A percentile compares a stretch with the other conserved stretches of the same genome.
Evolutionary conservation across 169 alveolate genomes (phyloP).

Genomic region (Blepharisma undulans): DNA sequence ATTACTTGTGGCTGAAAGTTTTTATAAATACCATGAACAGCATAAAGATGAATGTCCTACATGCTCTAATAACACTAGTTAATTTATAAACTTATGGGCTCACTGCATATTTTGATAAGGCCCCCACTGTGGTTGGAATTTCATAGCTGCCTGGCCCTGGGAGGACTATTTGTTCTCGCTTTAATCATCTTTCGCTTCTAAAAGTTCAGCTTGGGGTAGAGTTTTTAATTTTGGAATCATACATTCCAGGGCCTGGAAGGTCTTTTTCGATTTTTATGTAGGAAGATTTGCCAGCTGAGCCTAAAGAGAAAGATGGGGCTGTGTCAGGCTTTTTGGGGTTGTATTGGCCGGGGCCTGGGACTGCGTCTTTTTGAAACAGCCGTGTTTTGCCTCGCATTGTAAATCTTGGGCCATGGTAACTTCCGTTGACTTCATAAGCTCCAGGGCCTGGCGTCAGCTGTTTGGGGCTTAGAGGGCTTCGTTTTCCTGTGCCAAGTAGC

Average conservation of each 20-base stretch:
- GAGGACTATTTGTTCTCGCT: background rate
- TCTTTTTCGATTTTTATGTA: background rate
- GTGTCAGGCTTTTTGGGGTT: background rate
- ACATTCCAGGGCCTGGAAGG: slow-evolving; percentile 4
- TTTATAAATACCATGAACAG: slow-evolving; percentile 77
- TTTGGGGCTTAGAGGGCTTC: background rate
- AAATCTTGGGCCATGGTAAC: background rate
- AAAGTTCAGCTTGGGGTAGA: background rate
- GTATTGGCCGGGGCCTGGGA: slow-evolving; percentile 26
- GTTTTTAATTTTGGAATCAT: background rate
- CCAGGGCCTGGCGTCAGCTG: slow-evolving; percentile 20
- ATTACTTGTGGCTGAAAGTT: slow-evolving; percentile 93
- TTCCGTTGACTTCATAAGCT: background rate
- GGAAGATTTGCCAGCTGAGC: background rate
- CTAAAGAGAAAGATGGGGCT: background rate
- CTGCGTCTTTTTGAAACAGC: background rate
- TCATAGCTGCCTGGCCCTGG: slow-evolving; percentile 10
- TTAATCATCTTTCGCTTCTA: background rate
- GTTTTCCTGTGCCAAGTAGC: background rate
- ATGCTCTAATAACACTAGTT: background rate
- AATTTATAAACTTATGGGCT: background rate
- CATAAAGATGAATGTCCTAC: background rate
- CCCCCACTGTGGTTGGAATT: background rate
- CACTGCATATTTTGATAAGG: background rate
- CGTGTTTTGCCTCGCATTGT: background rate